A percentile compares a stretch with the other conserved stretches of the same genome.
These are phyloP conservation scores for Ophiocordyceps unilateralis DNA, from an alignment of 2,329 filamentous ascomycete species.

Conservation along the genomic window DNA sequence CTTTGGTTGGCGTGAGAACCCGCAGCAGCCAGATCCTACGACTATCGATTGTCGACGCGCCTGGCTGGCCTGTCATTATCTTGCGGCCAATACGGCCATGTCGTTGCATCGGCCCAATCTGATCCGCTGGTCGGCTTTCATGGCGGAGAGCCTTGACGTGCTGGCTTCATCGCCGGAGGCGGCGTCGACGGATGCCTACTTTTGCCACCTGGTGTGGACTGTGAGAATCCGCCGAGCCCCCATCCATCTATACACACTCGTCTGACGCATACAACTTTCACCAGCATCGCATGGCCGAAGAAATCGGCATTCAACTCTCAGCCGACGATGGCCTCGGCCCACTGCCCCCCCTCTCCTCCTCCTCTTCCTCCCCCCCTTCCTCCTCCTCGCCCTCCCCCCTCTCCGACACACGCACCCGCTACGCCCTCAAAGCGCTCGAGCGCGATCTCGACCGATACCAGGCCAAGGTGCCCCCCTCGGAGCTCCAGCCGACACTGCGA, in stretches of 20 bases:
- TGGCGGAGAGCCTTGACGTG: conserved; percentile 40
- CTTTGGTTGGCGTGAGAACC: conserved; percentile 20
- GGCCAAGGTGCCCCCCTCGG: conserved; percentile 28
- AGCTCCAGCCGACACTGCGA: conserved; percentile 35
- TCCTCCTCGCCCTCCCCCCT: conserved; percentile 22
- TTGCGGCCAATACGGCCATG: conserved; percentile 42
- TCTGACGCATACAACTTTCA: too few species aligned
- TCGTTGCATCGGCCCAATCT: conserved; percentile 43
- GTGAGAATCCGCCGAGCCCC: too few species aligned
- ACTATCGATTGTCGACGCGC: conserved; percentile 37
- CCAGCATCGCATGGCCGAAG: conserved; percentile 46
- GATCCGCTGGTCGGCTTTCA: conserved; percentile 41
- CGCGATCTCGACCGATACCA: conserved; percentile 44
- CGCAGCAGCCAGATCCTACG: conserved; percentile 29
- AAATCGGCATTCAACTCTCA: conserved; percentile 47
- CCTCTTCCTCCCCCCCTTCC: too few species aligned
- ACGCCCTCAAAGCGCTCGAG: conserved; percentile 47
- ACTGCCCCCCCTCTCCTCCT: neutral
- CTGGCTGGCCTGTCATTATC: conserved; percentile 42
- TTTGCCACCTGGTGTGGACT: conserved; percentile 42
- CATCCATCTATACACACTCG: too few species aligned
- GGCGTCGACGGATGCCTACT: conserved; percentile 35
- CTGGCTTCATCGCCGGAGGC: conserved; percentile 36
- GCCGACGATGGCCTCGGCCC: conserved; percentile 34
- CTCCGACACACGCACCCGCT: conserved; percentile 44